A percentile compares a stretch with the other conserved stretches of the same genome.
These are phyloP conservation scores for Thraustochytrium striatum DNA, from an alignment of 352 stramenopile species.

Conservation along the genomic window DNA sequence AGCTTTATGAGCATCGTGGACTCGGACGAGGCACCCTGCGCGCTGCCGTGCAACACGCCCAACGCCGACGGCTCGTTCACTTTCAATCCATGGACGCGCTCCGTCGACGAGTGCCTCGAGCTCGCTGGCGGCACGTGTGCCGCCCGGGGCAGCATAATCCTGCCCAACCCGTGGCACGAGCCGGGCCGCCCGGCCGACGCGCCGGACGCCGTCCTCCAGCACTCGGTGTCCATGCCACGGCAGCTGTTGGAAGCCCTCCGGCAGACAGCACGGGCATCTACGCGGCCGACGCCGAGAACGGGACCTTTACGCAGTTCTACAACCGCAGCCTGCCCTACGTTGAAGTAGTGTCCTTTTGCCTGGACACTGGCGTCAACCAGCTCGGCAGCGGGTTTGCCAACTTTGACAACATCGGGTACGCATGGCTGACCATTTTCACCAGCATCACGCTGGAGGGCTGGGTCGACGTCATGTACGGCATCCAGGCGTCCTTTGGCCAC, in stretches of 20 bases:
- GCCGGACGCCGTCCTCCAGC: background rate
- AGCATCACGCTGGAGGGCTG: constrained; percentile 87
- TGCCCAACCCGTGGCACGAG: constrained; percentile 17
- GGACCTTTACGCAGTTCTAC: constrained; percentile 19
- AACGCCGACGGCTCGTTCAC: background rate
- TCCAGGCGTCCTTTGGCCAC: constrained; percentile 61
- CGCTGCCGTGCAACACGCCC: constrained; percentile 10
- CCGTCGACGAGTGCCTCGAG: constrained; percentile 3
- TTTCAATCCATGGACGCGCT: constrained; percentile 27
- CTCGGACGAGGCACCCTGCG: constrained; percentile 46
- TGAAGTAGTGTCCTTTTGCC: constrained; percentile 54
- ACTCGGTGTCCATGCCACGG: background rate
- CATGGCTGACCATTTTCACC: constrained; percentile 88
- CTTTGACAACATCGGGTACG: constrained; percentile 83
- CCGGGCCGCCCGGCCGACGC: background rate
- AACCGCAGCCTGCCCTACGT: constrained; percentile 58
- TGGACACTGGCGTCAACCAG: constrained; percentile 45
- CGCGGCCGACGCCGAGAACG: background rate
- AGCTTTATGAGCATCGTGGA: constrained; percentile 59
- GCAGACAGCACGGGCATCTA: background rate
- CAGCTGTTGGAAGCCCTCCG: background rate
- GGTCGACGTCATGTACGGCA: constrained; percentile 83
- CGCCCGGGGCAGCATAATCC: background rate
- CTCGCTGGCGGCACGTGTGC: background rate
- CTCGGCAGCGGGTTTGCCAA: constrained; percentile 79